Evolutionary conservation across 2,329 filamentous ascomycete genomes (phyloP).

Genomic region (Albifimbria verrucaria): DNA sequence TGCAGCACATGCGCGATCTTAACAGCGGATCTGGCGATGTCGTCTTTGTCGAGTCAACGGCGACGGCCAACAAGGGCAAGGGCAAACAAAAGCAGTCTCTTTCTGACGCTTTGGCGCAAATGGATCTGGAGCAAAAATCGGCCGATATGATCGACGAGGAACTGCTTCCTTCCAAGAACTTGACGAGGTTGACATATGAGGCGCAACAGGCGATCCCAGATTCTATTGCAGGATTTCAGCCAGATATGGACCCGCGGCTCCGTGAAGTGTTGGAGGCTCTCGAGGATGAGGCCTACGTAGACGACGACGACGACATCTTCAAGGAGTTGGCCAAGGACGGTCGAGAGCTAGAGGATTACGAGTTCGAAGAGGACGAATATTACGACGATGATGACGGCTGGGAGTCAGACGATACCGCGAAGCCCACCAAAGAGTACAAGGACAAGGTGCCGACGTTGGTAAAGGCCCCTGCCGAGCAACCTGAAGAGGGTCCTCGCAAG

Average conservation of each 20-base stretch:
- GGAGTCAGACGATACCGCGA: slow-evolving; percentile 92
- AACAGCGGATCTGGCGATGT: slow-evolving; percentile 67
- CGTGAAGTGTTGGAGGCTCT: slow-evolving; percentile 89
- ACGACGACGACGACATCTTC: slow-evolving; percentile 84
- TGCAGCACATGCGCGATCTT: slow-evolving; percentile 97
- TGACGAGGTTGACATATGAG: slow-evolving; percentile 77
- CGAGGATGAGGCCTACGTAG: slow-evolving; percentile 93
- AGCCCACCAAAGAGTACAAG: slow-evolving; percentile 60
- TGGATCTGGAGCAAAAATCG: slow-evolving; percentile 53
- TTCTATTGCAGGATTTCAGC: slow-evolving; percentile 87
- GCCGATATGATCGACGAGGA: slow-evolving; percentile 66
- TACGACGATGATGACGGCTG: slow-evolving; percentile 74
- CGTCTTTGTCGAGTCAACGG: slow-evolving; percentile 76
- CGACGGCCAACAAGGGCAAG: slow-evolving; percentile 64
- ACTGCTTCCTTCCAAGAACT: slow-evolving; percentile 75
- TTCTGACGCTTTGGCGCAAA: slow-evolving; percentile 73
- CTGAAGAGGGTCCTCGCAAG: slow-evolving; percentile 66
- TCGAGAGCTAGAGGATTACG: slow-evolving; percentile 70
- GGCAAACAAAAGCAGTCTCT: slow-evolving; percentile 73
- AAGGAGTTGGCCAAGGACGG: slow-evolving; percentile 66
- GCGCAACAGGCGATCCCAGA: slow-evolving; percentile 92
- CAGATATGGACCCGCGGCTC: slow-evolving; percentile 93
- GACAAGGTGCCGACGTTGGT: slow-evolving; percentile 48
- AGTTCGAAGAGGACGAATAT: slow-evolving; percentile 69
- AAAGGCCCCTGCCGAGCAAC: slow-evolving; percentile 38